Base-by-base conservation (phyloP, 1,139 yeast species). In the Hyphopichia wangnamkhiaoensis region DNA sequence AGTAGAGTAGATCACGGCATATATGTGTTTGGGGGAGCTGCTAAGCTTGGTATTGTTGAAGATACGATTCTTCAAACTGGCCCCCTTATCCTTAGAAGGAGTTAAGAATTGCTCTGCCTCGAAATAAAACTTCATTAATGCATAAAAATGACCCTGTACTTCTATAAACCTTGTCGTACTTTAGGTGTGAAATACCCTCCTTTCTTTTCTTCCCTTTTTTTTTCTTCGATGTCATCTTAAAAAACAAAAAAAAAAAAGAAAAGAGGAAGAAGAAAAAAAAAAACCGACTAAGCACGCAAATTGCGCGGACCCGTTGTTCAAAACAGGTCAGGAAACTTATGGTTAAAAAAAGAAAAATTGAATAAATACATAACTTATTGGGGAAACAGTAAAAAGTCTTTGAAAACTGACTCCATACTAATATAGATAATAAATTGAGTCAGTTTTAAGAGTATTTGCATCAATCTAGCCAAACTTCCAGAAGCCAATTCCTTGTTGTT, bases 1-100 rank as follows among this genome's bases (percentile, higher is more conserved):
- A 1, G 96, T 81, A 7, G 95, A 86, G 24, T 81, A 74, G 15
- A 89, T 90, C 31, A 91, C 65, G 0, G 98, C 98, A 65, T 74
- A 89, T 3, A 91, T 65, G 56, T 90, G 97, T 52, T 86, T 86
- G 0, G 96, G 95, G 40, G 72, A 61, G 45, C 58, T 65, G 26
- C 54, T 53, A 26, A 67, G 49, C 37, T 56, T 57, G 39, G 55
- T 53, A 39, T 69, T 79, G 39, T 74, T 78, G 61, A 88, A 84
- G 23, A 89, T 80, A 19, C 91, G 68, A 23, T 77, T 74, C 52
- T 83, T 89, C 33, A 89, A 64, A 12, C 93, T 80, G 4, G 72
- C 72, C 31, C 43, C 38, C 31, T 37, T 35, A 52, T 39, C 45
- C 35, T 28, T 40, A 35, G 44, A 48, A 2, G 66, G 65, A n/a